Base-by-base conservation (phyloP, 2,329 filamentous ascomycete species). In the Colletotrichum scovillei region DNA sequence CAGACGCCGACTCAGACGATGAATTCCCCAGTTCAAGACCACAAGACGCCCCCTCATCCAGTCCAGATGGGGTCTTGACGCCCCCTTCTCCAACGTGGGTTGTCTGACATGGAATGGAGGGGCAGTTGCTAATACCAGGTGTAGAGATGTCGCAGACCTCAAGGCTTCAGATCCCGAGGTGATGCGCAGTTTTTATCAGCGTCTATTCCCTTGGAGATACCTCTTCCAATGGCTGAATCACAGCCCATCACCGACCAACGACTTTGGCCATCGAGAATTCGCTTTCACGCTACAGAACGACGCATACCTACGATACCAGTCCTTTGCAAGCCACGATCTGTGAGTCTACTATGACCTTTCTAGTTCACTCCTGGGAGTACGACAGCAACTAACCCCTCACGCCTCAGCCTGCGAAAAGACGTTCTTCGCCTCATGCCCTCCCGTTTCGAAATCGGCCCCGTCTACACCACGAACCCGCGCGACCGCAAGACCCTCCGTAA, bases 201-300 rank as follows among this genome's bases (percentile, higher is more conserved):
- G 97, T 60, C 88, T 99, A 49, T 98, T 98, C 78, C 97, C 97
- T 5, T 99, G 97, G 88, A 92, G 95, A 73, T 93, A 94, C 74
- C 91, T 98, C 24, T 99, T 98, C 84, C 95, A 98, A 82, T 99
- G 97, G 97, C 90, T 99, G 60, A 99, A 98, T 81, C 97, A 98
- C 83, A 94, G 94, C 67, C 93, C 95, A 7, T 92, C 92, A 7
- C 95, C 97, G 0, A 93, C 93, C 5, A 92, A 92, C 76, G 95
- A 98, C 83, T 98, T 98, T 84, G 92, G 88, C 32, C 94, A 98
- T 81, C 93, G 97, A 80, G 97, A 99, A 83, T 98, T 99, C 81
- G 95, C 97, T 22, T 96, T 98, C 80, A 98, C 95, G 1, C 88
- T 98, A n/a, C 92, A 93, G 72, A 97, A 95, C 80, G 95, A 98